phyloP scores from a whole-genome alignment of 148 eudicot species.

The Fagopyrum homotropicum region DNA sequence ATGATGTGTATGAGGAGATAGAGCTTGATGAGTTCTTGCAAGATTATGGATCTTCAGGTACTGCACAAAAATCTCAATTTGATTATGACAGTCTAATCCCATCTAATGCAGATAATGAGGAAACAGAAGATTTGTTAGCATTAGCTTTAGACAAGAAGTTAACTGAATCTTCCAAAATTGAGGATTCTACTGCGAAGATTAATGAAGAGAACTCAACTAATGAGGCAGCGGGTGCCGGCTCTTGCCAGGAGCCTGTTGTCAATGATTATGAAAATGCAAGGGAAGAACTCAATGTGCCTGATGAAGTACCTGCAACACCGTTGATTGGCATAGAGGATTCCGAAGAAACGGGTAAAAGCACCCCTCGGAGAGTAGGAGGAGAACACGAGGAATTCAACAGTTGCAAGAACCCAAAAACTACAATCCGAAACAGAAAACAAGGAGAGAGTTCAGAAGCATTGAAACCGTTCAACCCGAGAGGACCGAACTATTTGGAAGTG shows the following conservation, averaged over 20 bases:
- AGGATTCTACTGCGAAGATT: background rate
- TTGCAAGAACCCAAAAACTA: background rate
- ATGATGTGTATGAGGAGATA: background rate
- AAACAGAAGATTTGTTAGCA: background rate
- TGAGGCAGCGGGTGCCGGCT: background rate
- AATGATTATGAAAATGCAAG: background rate
- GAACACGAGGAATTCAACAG: background rate
- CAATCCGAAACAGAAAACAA: conserved; percentile 23
- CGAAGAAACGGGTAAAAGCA: background rate
- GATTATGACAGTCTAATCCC: background rate
- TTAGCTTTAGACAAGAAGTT: background rate
- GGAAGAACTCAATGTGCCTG: background rate
- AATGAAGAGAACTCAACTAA: background rate
- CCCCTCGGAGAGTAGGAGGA: background rate
- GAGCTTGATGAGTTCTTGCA: background rate
- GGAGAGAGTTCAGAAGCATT: conserved; percentile 22
- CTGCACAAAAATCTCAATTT: background rate
- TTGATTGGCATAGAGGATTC: background rate
- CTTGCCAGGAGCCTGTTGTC: background rate
- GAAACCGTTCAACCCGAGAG: conserved; percentile 56
- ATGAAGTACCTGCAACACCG: background rate
- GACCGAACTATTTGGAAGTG: conserved; percentile 59
- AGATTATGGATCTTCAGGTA: background rate
- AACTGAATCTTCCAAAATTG: background rate
- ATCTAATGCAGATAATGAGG: background rate